phyloP scores from a whole-genome alignment of 2,329 filamentous ascomycete genomes.

The Alternaria arbusti region DNA sequence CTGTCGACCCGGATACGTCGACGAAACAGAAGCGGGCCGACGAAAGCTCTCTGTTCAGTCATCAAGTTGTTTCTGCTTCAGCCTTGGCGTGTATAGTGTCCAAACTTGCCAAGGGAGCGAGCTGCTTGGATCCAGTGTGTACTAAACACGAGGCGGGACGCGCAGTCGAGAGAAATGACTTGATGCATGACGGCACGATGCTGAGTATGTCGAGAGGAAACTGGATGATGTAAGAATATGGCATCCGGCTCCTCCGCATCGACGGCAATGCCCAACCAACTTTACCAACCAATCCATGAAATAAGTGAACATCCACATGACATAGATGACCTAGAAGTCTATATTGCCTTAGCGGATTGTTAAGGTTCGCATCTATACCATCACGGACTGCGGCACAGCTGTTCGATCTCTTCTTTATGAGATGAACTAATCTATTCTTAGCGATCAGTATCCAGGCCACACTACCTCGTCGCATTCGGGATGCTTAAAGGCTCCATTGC shows the following conservation, averaged over 20 bases:
- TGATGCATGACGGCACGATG: neutral
- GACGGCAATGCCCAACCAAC: neutral
- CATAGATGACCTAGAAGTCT: neutral
- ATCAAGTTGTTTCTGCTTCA: neutral
- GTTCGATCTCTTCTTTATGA: neutral
- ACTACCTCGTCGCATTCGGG: slow-evolving; percentile 14
- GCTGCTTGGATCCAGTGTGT: neutral
- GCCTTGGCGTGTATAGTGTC: neutral
- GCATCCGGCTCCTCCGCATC: neutral
- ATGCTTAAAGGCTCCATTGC: slow-evolving; percentile 29
- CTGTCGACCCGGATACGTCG: neutral
- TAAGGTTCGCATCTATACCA: too few relatives aligned
- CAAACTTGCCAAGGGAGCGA: neutral
- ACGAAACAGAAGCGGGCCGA: neutral
- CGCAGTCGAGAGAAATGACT: neutral
- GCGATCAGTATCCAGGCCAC: slow-evolving; percentile 10
- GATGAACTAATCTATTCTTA: neutral
- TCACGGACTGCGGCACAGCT: neutral
- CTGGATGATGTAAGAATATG: neutral
- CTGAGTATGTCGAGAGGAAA: neutral
- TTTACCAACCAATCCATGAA: neutral
- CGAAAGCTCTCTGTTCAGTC: neutral
- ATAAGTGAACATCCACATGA: neutral
- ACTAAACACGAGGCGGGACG: neutral
- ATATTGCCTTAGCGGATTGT: neutral